Evolutionary conservation across 305 asterid genomes (phyloP).

Genomic region (Fraxinus sp.): DNA sequence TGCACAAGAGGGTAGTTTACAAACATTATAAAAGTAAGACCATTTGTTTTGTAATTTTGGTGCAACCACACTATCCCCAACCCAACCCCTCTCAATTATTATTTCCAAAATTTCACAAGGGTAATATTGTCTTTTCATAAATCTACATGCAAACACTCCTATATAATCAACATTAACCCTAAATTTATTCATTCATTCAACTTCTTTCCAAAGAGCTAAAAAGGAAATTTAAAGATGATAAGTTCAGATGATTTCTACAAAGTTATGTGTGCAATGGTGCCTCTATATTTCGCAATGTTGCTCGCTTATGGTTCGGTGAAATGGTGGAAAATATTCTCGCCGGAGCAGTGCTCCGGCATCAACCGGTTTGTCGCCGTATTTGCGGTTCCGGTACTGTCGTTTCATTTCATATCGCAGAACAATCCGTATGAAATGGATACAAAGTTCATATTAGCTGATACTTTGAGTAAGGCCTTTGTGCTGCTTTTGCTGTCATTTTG

Average conservation of each 20-base stretch:
- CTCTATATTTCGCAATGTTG: conserved; percentile 67
- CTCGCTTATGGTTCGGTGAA: conserved; percentile 62
- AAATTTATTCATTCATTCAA: not conserved
- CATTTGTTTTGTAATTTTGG: not conserved
- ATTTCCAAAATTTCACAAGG: not conserved
- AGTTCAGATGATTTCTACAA: conserved; percentile 53
- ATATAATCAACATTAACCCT: not conserved
- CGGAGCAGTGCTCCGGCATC: conserved; percentile 75
- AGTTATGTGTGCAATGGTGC: conserved; percentile 71
- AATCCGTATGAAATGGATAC: conserved; percentile 69
- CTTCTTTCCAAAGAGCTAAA: not conserved
- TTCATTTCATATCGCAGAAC: conserved; percentile 71
- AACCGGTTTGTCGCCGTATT: conserved; percentile 71
- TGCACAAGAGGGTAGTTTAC: not conserved
- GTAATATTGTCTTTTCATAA: not conserved
- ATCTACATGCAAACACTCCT: not conserved
- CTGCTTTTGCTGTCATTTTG: conserved; percentile 39
- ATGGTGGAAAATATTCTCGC: conserved; percentile 69
- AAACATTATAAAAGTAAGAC: not conserved
- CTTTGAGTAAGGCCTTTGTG: conserved; percentile 47
- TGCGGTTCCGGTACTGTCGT: conserved; percentile 67
- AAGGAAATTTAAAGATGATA: conserved; percentile 35
- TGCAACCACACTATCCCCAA: not conserved
- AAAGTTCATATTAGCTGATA: conserved; percentile 56
- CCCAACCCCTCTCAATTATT: not conserved